Evolutionary conservation across 805 yeast species (phyloP), one percentile per base, ranked within the genome.

Genomic region (Lipomyces chichibuensis): DNA sequence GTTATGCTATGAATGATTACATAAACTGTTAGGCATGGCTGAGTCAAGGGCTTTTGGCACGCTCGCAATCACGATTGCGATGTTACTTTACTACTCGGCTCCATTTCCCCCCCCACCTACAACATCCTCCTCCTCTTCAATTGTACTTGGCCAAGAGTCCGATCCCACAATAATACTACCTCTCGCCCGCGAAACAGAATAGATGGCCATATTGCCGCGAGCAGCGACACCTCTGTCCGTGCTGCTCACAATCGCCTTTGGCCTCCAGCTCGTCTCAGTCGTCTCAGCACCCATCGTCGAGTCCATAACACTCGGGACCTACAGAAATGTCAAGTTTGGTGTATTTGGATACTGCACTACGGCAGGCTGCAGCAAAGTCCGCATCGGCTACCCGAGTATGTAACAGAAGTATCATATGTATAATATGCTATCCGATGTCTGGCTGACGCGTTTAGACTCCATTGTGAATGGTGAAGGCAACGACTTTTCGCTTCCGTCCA

Each of bases 331-430:
- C 74, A 75, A 78, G 69, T 89, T 87, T 73, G 94, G 94, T 1
- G 90, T 89, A 0, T 88, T 88, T 77, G 94, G 94, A 1, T 82
- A 85, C 71, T 89, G 94, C 75, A 72, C 77, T 6, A 74, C 74
- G 2, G 70, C 71, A 0, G 56, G 57, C 8, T 85, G 88, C 72
- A 79, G 85, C 0, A 33, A 64, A 0, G 76, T 79, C 0, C 75
- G 80, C 3, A 77, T 86, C 3, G 89, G 89, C 0, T 84, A 84
- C 69, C 59, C 69, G 32, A 66, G 70, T 63, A 43, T 71, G 66
- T 70, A 27, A 33, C 20, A 14, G 14, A 39, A 7, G 23, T 51
- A n/a, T n/a, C n/a, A n/a, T 63, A 17, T 46, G 8, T 37, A 37
- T 14, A 37, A 8, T 37, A 25, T 60, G 25, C 35, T 60, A 14